These are phyloP conservation scores for Dentiscutata heterogama DNA, from an alignment of 371 early-diverging fungal genomes.

Conservation along the genomic window DNA sequence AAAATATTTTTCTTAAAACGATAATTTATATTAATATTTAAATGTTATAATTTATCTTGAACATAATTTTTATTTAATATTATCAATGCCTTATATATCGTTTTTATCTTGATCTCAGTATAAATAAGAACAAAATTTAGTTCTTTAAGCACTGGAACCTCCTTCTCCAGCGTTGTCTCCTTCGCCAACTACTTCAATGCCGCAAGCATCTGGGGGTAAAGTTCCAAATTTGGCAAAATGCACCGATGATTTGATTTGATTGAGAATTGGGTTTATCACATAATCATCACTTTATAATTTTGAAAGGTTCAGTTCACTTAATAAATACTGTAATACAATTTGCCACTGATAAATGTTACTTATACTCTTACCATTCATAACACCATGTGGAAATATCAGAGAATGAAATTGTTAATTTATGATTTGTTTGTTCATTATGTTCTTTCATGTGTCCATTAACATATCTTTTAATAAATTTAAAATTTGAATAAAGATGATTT, in stretches of 20 bases:
- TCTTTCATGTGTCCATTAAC: slow-evolving; percentile 26
- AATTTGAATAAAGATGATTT: background rate
- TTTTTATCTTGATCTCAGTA: background rate
- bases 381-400: slow-evolving; percentile 37
- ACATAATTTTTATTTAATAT: background rate
- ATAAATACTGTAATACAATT: background rate
- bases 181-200: background rate
- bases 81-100: no score
- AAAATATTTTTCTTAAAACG: background rate
- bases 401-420: slow-evolving; percentile 19
- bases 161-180: background rate
- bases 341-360: background rate
- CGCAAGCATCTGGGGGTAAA: background rate
- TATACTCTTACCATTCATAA: slow-evolving; percentile 9
- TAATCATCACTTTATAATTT: background rate
- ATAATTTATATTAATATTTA: background rate
- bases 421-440: slow-evolving; percentile 14
- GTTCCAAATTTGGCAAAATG: slow-evolving; percentile 9
- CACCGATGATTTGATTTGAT: background rate
- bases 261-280: background rate
- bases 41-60: background rate
- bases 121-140: background rate
- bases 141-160: background rate
- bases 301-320: background rate
- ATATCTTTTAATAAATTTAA: slow-evolving; percentile 1